Base-by-base conservation (phyloP, 2,329 filamentous ascomycete species). In the Hirsutella thompsonii region DNA sequence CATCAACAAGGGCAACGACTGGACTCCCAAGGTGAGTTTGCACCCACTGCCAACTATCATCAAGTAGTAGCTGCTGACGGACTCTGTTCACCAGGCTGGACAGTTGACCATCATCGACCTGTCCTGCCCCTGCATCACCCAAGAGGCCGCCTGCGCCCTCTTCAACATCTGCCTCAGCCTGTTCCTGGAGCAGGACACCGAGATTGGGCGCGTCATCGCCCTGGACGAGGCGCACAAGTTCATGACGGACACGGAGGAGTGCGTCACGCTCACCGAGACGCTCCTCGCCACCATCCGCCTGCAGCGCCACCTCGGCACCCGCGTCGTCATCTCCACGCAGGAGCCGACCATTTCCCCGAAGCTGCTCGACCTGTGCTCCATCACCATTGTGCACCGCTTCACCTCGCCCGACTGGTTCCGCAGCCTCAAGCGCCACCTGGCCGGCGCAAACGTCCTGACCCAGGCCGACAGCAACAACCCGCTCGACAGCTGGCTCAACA, bases 171-270 rank as follows among this genome's bases (percentile, higher is more conserved):
- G 76, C 18, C 63, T 90, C 2, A 68, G 68, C 2, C 59, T 84
- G 0, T 86, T 85, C 51, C 57, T 85, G 0, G 72, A 81, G 43
- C 65, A 74, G 37, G 36, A 44, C 3, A 54, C 43, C 37, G 23
- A 41, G 1, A 52, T 68, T 1, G 76, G 80, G 1, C 69, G 76
- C 4, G 64, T 88, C 30, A 59, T 89, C 13, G 81, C 81, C 0
- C 63, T 89, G 0, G 83, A 90, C 46, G 83, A 90, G 53, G 84
- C 84, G 0, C 84, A 92, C 54, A 88, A 88, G 60, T 86, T 79
- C 53, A 77, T 86, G 70, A 72, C 68, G 11, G 46, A 51, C 8
- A 70, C 70, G 0, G 55, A 66, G 0, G 76, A 79, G 33, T 72
- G 74, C 1, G 55, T 61, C 2, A 62, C 62, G 0, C 66, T 89